Percentiles rank a stretch among this genome's conserved stretches.
phyloP scores from a whole-genome alignment of 1,284 basidiomycete species.

The Trametes polyzona region DNA sequence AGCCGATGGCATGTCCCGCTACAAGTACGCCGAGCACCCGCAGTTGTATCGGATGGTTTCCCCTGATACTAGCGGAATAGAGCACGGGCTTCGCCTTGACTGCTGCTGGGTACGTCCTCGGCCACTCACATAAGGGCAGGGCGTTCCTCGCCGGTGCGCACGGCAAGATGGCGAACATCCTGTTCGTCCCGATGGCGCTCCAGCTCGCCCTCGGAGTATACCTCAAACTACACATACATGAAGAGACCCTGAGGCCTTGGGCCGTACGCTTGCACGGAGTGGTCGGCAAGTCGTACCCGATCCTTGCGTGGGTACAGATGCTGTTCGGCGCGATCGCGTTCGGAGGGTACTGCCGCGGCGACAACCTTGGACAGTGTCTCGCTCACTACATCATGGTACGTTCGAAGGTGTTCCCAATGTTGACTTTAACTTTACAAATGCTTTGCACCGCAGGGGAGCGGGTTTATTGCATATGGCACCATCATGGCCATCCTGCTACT shows the following conservation, averaged over 20 bases:
- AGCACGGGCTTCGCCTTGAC: slow-evolving; percentile 71
- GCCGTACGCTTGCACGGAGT: slow-evolving; percentile 78
- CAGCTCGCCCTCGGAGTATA: slow-evolving; percentile 86
- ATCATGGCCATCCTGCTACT: slow-evolving; percentile 86
- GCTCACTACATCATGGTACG: slow-evolving; percentile 90
- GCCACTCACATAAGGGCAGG: slow-evolving; percentile 82
- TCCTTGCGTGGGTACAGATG: slow-evolving; percentile 89
- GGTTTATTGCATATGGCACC: slow-evolving; percentile 86
- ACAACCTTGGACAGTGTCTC: slow-evolving; percentile 78
- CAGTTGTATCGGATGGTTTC: background rate
- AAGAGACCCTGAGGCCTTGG: slow-evolving; percentile 75
- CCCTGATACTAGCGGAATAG: slow-evolving; percentile 41
- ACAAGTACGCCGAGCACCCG: slow-evolving; percentile 52
- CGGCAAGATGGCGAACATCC: slow-evolving; percentile 70
- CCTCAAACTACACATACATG: slow-evolving; percentile 91
- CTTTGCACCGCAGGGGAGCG: slow-evolving; percentile 55
- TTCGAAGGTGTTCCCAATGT: background rate
- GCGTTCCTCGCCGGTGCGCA: slow-evolving; percentile 74
- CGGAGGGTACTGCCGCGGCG: slow-evolving; percentile 73
- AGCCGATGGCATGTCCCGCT: slow-evolving; percentile 87
- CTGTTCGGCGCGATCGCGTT: slow-evolving; percentile 72
- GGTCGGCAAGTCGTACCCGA: slow-evolving; percentile 85
- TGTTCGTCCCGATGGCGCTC: slow-evolving; percentile 64
- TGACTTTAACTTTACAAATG: background rate
- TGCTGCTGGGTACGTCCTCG: slow-evolving; percentile 72